phyloP scores from a whole-genome alignment of 768 basidiomycete genomes.

The Tubosaeta sp. region DNA sequence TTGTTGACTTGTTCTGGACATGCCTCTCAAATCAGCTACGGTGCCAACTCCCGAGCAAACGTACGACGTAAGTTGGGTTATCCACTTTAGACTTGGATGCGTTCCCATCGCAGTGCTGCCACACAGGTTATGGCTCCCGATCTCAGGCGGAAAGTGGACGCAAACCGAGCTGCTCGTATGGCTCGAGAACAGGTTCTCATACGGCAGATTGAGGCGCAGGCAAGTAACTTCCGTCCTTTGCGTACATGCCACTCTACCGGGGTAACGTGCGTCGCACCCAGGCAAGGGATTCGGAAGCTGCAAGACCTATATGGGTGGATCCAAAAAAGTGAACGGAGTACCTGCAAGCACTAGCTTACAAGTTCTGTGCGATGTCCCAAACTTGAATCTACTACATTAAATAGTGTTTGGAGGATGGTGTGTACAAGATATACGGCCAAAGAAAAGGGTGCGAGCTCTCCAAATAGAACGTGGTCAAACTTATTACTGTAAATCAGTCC shows the following conservation, averaged over 20 bases:
- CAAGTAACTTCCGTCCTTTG: slow-evolving; percentile 24
- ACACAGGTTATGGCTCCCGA: slow-evolving; percentile 60
- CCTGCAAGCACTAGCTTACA: not conserved
- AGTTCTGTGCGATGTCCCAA: not conserved
- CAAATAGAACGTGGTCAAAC: not conserved
- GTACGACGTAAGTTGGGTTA: slow-evolving; percentile 27
- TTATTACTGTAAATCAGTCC: slow-evolving; percentile 13
- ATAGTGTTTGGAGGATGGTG: not conserved
- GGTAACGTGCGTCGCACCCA: slow-evolving; percentile 10
- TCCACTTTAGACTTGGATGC: not conserved
- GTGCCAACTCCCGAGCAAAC: slow-evolving; percentile 35
- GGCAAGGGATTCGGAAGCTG: slow-evolving; percentile 24
- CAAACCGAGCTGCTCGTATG: slow-evolving; percentile 46
- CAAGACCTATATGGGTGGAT: slow-evolving; percentile 34
- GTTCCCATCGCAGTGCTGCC: slow-evolving; percentile 1
- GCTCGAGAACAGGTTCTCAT: slow-evolving; percentile 52
- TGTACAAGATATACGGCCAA: not conserved
- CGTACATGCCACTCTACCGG: not conserved
- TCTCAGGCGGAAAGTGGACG: slow-evolving; percentile 60
- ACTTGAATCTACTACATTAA: not conserved
- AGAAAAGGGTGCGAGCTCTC: not conserved
- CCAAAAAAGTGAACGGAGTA: slow-evolving; percentile 14
- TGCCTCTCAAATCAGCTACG: slow-evolving; percentile 22
- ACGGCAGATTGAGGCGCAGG: slow-evolving; percentile 51
- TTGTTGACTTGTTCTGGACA: not conserved